phyloP scores from a whole-genome alignment of 345 rosid genomes.

The Pugionium dolabratum region DNA sequence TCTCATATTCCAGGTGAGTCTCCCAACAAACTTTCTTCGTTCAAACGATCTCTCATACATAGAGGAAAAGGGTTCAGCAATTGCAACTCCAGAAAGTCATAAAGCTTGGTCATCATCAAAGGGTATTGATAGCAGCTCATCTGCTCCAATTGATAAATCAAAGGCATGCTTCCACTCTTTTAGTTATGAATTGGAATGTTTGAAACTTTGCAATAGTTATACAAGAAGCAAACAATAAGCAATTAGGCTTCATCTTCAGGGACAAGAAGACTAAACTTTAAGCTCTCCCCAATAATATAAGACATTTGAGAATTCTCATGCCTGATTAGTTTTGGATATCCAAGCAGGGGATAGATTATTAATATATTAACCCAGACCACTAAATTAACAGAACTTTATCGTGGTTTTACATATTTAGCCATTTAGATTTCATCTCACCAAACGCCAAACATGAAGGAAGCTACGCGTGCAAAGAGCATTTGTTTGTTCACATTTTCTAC shows the following conservation, averaged over 20 bases:
- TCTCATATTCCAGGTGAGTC: conserved; percentile 55
- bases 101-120: conserved; percentile 46
- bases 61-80: conserved; percentile 47
- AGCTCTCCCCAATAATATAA: conserved; percentile 4
- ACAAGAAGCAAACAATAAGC: neutral
- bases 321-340: neutral
- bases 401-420: neutral
- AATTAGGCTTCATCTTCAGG: neutral
- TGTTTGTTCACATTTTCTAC: neutral
- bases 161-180: conserved; percentile 50
- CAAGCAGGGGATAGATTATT: neutral
- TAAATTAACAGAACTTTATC: no score
- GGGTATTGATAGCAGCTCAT: conserved; percentile 40
- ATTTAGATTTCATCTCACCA: neutral
- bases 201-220: neutral
- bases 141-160: conserved; percentile 41
- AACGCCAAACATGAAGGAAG: conserved; percentile 1
- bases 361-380: neutral
- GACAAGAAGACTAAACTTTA: neutral
- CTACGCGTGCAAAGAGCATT: conserved; percentile 2
- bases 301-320: no score
- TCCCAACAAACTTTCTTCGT: conserved; percentile 58
- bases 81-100: conserved; percentile 47
- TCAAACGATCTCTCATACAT: conserved; percentile 45
- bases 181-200: conserved; percentile 18